Percentiles rank a stretch among this genome's conserved stretches.
Conservation (phyloP, 352 stramenopile genomes). For the Phytopythium montanum region DNA sequence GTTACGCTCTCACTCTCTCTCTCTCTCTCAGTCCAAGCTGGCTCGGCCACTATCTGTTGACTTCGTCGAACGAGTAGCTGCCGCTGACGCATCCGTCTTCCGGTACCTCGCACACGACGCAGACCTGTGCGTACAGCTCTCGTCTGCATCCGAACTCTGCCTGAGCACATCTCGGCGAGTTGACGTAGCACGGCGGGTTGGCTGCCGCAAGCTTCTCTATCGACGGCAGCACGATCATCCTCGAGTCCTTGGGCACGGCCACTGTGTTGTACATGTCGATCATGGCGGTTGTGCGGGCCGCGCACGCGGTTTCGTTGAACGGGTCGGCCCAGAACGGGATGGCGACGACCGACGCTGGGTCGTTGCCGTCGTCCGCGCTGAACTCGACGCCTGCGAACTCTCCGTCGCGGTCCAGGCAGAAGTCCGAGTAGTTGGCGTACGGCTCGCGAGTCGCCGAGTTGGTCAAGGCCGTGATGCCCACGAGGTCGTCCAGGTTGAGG, state of each 20-base stretch:
- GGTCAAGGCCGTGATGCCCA: constrained; percentile 60
- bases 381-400: constrained; percentile 55
- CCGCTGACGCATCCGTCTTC: constrained; percentile 14
- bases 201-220: constrained; percentile 18
- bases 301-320: constrained; percentile 25
- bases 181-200: constrained; percentile 58
- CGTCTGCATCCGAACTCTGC: constrained; percentile 45
- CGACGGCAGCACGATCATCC: constrained; percentile 43
- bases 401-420: constrained; percentile 42
- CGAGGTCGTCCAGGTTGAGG: constrained; percentile 63
- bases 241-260: constrained; percentile 3
- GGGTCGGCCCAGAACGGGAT: constrained; percentile 60
- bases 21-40: too few species aligned
- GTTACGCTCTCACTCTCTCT: neutral
- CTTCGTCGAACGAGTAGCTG: constrained; percentile 7
- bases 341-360: constrained; percentile 13
- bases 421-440: constrained; percentile 51
- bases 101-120: constrained; percentile 22
- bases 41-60: neutral
- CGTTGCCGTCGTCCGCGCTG: constrained; percentile 10
- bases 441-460: constrained; percentile 15
- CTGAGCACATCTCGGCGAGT: constrained; percentile 28
- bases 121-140: constrained; percentile 49
- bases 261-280: constrained; percentile 40
- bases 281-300: constrained; percentile 26